Evolutionary conservation across 208 protist species (phyloP).

Genomic region (Wallacemonas sp.): DNA sequence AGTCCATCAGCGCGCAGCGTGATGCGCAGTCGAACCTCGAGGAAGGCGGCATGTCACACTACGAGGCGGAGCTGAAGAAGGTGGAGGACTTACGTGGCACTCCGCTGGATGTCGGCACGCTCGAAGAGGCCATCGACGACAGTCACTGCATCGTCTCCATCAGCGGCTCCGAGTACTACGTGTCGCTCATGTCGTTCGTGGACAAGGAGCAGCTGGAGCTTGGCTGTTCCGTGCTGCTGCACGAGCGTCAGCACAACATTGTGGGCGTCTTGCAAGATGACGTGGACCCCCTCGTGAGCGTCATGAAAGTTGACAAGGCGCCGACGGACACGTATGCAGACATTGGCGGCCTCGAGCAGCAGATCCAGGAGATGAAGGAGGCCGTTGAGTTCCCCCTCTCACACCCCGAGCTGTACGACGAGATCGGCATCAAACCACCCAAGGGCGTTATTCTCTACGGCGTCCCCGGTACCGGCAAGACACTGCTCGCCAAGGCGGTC

Average conservation of each 20-base stretch:
- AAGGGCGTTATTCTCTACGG: constrained; percentile 99
- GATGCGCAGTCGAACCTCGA: constrained; percentile 81
- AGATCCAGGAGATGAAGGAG: constrained; percentile 99
- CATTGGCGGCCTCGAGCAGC: constrained; percentile 98
- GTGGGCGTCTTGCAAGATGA: constrained; percentile 99
- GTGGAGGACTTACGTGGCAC: constrained; percentile 98
- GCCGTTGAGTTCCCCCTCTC: constrained; percentile 99
- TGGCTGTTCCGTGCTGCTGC: constrained; percentile 96
- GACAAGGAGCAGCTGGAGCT: constrained; percentile 99
- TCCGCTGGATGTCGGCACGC: constrained; percentile 97
- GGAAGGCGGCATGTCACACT: constrained; percentile 80
- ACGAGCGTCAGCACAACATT: constrained; percentile 96
- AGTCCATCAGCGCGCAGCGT: constrained; percentile 74
- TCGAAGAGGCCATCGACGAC: constrained; percentile 99
- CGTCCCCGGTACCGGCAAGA: constrained; percentile 98
- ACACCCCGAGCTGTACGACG: constrained; percentile 99
- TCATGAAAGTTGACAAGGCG: constrained; percentile 99
- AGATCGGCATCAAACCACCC: constrained; percentile 99
- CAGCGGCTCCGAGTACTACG: constrained; percentile 98
- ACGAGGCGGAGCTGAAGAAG: constrained; percentile 93
- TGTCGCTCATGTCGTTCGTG: constrained; percentile 98
- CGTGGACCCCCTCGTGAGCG: constrained; percentile 98
- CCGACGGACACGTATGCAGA: constrained; percentile 99
- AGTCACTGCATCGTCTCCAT: constrained; percentile 98
- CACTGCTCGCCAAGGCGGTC: constrained; percentile 99